These are phyloP conservation scores for Cymbopogon citratus DNA, from an alignment of 176 grass and related monocot genomes.

Conservation along the genomic window DNA sequence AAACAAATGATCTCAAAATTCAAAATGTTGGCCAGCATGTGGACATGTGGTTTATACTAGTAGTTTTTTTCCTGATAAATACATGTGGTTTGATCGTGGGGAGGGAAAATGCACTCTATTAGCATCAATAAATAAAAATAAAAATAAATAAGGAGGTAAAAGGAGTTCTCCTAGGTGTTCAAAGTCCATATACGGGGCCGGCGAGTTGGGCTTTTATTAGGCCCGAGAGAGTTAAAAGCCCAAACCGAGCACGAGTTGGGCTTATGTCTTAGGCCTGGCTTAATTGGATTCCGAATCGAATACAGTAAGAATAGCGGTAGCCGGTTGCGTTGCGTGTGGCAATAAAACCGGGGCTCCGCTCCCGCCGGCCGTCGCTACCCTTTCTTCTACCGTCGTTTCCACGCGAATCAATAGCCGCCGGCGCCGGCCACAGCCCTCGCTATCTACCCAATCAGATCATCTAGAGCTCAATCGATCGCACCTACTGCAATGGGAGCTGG, in stretches of 20 bases:
- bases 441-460: not conserved
- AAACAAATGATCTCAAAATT: no score
- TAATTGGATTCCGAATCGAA: not conserved
- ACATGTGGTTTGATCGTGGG: no score
- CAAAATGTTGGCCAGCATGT: no score
- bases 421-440: not conserved
- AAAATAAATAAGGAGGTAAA: no score
- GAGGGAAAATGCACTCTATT: no score
- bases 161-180: no score
- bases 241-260: not conserved
- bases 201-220: not conserved
- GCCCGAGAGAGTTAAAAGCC: not conserved
- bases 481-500: not conserved
- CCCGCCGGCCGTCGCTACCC: not conserved
- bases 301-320: not conserved
- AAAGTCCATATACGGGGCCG: no score
- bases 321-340: not conserved
- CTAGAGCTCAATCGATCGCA: not conserved
- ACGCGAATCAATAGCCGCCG: not conserved
- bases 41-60: no score
- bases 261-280: not conserved
- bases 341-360: not conserved
- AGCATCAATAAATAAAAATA: no score
- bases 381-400: not conserved
- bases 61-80: no score